A percentile compares a stretch with the other conserved stretches of the same genome.
These are phyloP conservation scores for Xylaria sp. DNA, from an alignment of 2,329 filamentous ascomycete species.

Conservation along the genomic window DNA sequence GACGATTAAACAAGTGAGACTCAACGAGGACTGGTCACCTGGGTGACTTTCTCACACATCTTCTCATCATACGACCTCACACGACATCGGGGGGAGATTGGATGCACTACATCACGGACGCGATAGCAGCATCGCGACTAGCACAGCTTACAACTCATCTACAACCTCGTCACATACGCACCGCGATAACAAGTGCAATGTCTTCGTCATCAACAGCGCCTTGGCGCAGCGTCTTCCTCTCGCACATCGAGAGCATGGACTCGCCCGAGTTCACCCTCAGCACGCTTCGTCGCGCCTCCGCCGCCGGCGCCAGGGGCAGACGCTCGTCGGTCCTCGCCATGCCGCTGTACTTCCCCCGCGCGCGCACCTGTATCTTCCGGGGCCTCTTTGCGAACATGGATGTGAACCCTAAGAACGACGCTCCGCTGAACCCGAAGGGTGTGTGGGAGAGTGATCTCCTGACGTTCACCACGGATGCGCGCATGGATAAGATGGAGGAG, in stretches of 20 bases:
- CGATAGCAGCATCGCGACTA: conserved; percentile 30
- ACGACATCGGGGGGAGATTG: neutral
- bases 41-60: neutral
- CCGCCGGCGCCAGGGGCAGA: neutral
- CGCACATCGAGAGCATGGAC: conserved; percentile 60
- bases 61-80: conserved; percentile 9
- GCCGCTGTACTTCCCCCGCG: conserved; percentile 61
- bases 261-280: conserved; percentile 62
- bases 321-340: conserved; percentile 46
- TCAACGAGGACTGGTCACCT: neutral
- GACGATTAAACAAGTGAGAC: neutral
- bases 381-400: conserved; percentile 83
- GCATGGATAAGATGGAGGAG: conserved; percentile 85
- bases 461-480: conserved; percentile 85
- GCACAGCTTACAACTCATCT: conserved; percentile 39
- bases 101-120: conserved; percentile 16
- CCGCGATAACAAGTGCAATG: conserved; percentile 33
- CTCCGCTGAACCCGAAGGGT: conserved; percentile 73
- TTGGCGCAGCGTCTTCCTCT: conserved; percentile 63
- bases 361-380: conserved; percentile 84
- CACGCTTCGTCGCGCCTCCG: conserved; percentile 57
- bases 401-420: conserved; percentile 76
- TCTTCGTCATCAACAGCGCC: conserved; percentile 55
- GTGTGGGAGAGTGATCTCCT: conserved; percentile 79
- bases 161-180: conserved; percentile 6